A percentile compares a stretch with the other conserved stretches of the same genome.
Evolutionary conservation across 2,329 filamentous ascomycete species (phyloP).

Genomic region (Ophiostoma angusticollis): DNA sequence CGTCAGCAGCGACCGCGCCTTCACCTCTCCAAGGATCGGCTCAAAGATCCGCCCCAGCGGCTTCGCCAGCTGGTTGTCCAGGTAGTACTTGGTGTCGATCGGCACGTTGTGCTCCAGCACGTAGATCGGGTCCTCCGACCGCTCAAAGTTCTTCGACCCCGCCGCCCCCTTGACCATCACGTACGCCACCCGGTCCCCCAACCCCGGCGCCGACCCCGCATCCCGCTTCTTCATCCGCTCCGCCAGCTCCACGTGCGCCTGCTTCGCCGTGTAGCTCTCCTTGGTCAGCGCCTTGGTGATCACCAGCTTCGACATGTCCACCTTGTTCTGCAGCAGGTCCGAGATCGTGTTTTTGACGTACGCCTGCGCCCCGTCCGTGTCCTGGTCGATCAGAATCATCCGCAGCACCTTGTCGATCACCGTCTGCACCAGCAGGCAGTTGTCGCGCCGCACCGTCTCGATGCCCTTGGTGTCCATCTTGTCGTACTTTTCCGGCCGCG

Average conservation of each 20-base stretch:
- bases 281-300: slow-evolving; percentile 97
- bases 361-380: slow-evolving; percentile 85
- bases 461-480: slow-evolving; percentile 99
- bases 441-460: slow-evolving; percentile 93
- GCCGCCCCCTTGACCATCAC: slow-evolving; percentile 90
- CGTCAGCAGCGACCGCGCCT: slow-evolving; percentile 71
- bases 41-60: slow-evolving; percentile 93
- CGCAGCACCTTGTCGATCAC: slow-evolving; percentile 93
- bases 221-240: slow-evolving; percentile 96
- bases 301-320: slow-evolving; percentile 98
- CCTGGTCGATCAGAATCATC: slow-evolving; percentile 90
- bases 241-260: slow-evolving; percentile 91
- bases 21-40: slow-evolving; percentile 78
- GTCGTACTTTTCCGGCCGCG: slow-evolving; percentile 84
- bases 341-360: slow-evolving; percentile 96
- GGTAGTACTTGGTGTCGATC: slow-evolving; percentile 96
- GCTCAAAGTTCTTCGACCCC: slow-evolving; percentile 90
- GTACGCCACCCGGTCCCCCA: slow-evolving; percentile 94
- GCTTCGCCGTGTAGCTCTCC: slow-evolving; percentile 76
- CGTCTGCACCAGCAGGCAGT: slow-evolving; percentile 87
- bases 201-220: slow-evolving; percentile 77
- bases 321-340: slow-evolving; percentile 88
- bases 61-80: slow-evolving; percentile 96
- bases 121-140: slow-evolving; percentile 92
- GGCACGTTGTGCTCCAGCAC: slow-evolving; percentile 96